Evolutionary conservation across 2,329 filamentous ascomycete species (phyloP), one percentile per base, ranked within the genome.

Genomic region (Raffaelea ambrosiae): DNA sequence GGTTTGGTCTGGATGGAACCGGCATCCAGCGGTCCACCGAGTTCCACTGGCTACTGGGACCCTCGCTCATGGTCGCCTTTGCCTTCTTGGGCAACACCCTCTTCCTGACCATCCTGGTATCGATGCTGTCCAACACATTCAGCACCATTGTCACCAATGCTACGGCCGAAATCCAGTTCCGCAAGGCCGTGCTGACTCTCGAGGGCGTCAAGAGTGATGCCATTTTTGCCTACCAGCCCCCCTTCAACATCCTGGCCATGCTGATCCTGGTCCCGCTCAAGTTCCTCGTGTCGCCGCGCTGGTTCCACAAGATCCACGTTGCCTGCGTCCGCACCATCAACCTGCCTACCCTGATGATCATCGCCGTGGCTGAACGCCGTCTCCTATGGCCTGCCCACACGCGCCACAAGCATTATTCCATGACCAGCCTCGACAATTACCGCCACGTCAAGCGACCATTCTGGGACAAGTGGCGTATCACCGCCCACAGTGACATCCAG

Each of bases 281-380:
- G 57, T 86, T 86, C 57, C 57, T 86, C n/a, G 71, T 88, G 33
- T 81, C 80, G n/a, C 80, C 85, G 0, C 81, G 88, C 40, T 91
- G 86, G 86, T 93, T 93, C 61, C 88, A 94, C 70, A 93, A 91
- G 66, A 85, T 91, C 58, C 89, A 94, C 60, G 86, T 94, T 49
- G 79, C 81, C 49, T 77, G 79, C 10, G 83, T 93, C 20, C 81
- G 86, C 35, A 67, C 81, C 9, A 74, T 90, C 57, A 93, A 93
- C 62, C 72, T 86, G 3, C 88, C 88, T 0, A 69, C 90, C 5
- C 71, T 94, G 2, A 72, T 91, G 4, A 57, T 84, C 51, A 85
- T 94, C 51, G 79, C 82, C 18, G 66, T 82, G 19, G 75, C 82
- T 52, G 88, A 94, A 63, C 79, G 88, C 44, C 75, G 77, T 5